Base-by-base conservation (phyloP, 2,329 filamentous ascomycete species). In the Magnaporthiopsis incrustans region DNA sequence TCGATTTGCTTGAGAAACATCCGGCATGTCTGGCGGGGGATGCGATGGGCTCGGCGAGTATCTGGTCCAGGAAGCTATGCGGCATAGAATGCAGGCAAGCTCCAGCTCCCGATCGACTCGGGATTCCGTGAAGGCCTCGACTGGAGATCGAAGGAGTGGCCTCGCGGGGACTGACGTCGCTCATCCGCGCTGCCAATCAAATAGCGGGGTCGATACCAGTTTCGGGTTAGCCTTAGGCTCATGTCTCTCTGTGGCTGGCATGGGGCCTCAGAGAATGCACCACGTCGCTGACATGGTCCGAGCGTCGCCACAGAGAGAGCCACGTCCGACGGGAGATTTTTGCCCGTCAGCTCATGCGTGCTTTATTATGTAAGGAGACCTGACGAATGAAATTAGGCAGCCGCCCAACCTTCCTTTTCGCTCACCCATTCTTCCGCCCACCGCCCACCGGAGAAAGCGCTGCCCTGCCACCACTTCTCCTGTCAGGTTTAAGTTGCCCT, bases 1-100 rank as follows among this genome's bases (percentile, higher is more conserved):
- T 99, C 94, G 76, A 98, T 85, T 71, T 90, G 87, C 83, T 96
- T 94, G 83, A 97, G 84, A 85, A 96, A 97, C 94, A 98, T 98
- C 83, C 90, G 91, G 89, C 80, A 85, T 81, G 32, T 53, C 44
- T 53, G 22, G 44, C 22, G 18, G 44, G 44, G 44, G 14, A 25
- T 53, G 18, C 44, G 44, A 25, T 44, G 38, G 38, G 38, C 38
- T 38, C 44, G 44, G 44, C 44, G 44, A 18, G 18, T n/a, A 22
- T 22, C 44, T 53, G n/a, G 18, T 53, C 44, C 22, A 25, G 22
- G 44, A 25, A 53, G n/a, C 44, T 3, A 53, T 18, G 44, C 22
- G 44, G 11, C 22, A 25, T n/a, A 11, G 44, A 25, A 22, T 25
- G 44, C 44, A 25, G n/a, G 6, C 18, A 10, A 22, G 11, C 22